A percentile compares a stretch with the other conserved stretches of the same genome.
These are phyloP conservation scores for Rhododendron ferrugineum DNA, from an alignment of 148 eudicot species.

Conservation along the genomic window DNA sequence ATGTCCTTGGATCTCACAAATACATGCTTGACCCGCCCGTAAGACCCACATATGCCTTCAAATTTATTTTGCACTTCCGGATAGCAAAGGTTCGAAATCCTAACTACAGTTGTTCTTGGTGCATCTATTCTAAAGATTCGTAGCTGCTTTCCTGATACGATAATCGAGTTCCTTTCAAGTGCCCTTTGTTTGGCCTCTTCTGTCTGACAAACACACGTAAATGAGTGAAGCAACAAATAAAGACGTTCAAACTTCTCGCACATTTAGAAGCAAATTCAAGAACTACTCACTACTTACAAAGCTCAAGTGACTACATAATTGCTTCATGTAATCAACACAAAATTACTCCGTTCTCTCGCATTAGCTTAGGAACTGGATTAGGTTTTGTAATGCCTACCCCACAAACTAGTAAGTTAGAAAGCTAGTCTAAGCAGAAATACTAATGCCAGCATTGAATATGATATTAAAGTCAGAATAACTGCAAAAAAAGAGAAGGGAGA, in stretches of 20 bases:
- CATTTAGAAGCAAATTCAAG: slow-evolving; percentile 1
- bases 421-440: background rate
- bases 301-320: background rate
- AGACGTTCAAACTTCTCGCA: background rate
- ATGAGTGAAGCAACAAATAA: background rate
- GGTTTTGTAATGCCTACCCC: background rate
- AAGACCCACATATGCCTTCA: background rate
- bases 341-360: background rate
- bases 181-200: slow-evolving; percentile 32
- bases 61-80: background rate
- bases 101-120: slow-evolving; percentile 36
- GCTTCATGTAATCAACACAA: background rate
- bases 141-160: slow-evolving; percentile 14
- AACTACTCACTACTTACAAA: background rate
- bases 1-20: background rate
- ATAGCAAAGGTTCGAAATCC: slow-evolving; percentile 11
- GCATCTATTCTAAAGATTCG: slow-evolving; percentile 20
- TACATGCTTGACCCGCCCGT: background rate
- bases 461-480: background rate
- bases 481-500: background rate
- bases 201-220: slow-evolving; percentile 13
- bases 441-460: background rate
- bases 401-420: background rate
- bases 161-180: slow-evolving; percentile 23
- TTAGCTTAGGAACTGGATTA: background rate